Evolutionary conservation across 1,284 basidiomycete genomes (phyloP), one percentile per base, ranked within the genome.

Genomic region (Cronartium ribicola): DNA sequence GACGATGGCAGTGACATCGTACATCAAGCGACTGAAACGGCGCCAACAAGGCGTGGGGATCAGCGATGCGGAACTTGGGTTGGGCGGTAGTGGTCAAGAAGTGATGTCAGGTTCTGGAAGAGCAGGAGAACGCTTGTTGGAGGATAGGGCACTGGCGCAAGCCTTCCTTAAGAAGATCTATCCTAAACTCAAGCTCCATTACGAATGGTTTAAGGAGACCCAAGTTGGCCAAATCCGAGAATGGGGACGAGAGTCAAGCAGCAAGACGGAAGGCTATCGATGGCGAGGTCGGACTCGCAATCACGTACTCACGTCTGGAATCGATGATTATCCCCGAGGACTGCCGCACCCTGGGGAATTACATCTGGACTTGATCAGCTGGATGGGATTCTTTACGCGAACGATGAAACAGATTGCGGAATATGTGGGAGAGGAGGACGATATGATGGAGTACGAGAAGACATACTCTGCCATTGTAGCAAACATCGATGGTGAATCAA

Each of bases 281-380:
- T 97, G 94, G 94, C 87, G 94, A 46, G 94, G 94, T n/a, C 85
- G 94, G 46, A 90, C 90, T 7, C 85, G 88, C 78, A 85, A 85
- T 62, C 94, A 97, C 82, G 90, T 97, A 37, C 83, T 97, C 69
- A 95, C 94, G 0, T 92, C 90, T 78, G 94, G 94, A 0, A 88
- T 97, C 86, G 94, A 97, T 80, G 94, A 97, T 82, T 97, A 94
- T 81, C 94, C 94, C 10, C 86, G 94, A 67, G 92, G 84, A 0
- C 87, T 88, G 41, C 89, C 94, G 7, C 92, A 94, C 79, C 85
- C 88, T 0, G 94, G 94, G 67, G 94, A 97, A 83, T 84, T 97
- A 69, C 94, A 97, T 81, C 81, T 96, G 65, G 94, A 97, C 82
- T 83, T 97, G 77, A 90, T 94, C 76, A 89, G 89, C 48, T 97